Percentiles rank a stretch among this genome's conserved stretches.
phyloP scores from a whole-genome alignment of 2,329 filamentous ascomycete genomes.

The Aspergillus neotritici region DNA sequence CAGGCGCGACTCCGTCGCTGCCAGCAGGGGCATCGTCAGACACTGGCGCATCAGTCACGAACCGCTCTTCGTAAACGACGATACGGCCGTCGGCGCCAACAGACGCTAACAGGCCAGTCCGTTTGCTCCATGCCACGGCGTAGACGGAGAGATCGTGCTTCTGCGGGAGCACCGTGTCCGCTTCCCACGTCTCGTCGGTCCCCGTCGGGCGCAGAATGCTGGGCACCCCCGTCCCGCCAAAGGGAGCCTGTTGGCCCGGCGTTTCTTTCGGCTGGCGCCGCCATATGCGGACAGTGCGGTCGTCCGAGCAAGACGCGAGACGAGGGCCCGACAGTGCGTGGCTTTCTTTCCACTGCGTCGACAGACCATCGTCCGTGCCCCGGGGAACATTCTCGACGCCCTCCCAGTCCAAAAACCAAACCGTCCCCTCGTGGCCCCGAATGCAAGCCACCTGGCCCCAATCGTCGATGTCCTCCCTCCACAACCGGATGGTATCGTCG shows the following conservation, averaged over 20 bases:
- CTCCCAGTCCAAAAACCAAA: slow-evolving; percentile 78
- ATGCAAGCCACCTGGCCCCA: slow-evolving; percentile 86
- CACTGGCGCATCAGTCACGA: slow-evolving; percentile 21
- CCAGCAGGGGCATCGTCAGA: slow-evolving; percentile 15
- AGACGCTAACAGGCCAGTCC: slow-evolving; percentile 73
- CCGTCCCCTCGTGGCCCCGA: slow-evolving; percentile 74
- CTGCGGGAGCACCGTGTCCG: slow-evolving; percentile 68
- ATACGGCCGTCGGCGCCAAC: slow-evolving; percentile 81
- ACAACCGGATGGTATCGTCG: slow-evolving; percentile 83
- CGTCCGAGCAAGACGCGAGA: slow-evolving; percentile 78
- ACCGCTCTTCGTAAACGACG: slow-evolving; percentile 67
- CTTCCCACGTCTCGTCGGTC: slow-evolving; percentile 76
- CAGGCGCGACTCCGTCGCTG: slow-evolving; percentile 21
- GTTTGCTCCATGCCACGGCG: slow-evolving; percentile 73
- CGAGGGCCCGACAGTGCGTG: slow-evolving; percentile 45
- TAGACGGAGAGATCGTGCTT: slow-evolving; percentile 79
- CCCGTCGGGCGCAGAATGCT: slow-evolving; percentile 74
- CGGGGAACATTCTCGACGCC: slow-evolving; percentile 31
- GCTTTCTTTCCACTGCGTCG: slow-evolving; percentile 26
- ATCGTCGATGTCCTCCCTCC: slow-evolving; percentile 86
- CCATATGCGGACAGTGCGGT: slow-evolving; percentile 76
- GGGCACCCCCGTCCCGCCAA: slow-evolving; percentile 55
- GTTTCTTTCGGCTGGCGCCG: slow-evolving; percentile 50
- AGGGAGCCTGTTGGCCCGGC: slow-evolving; percentile 42
- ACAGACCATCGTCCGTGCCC: neutral